Base-by-base conservation (phyloP, 83 land plant species). In the Isoetes engelmannii region DNA sequence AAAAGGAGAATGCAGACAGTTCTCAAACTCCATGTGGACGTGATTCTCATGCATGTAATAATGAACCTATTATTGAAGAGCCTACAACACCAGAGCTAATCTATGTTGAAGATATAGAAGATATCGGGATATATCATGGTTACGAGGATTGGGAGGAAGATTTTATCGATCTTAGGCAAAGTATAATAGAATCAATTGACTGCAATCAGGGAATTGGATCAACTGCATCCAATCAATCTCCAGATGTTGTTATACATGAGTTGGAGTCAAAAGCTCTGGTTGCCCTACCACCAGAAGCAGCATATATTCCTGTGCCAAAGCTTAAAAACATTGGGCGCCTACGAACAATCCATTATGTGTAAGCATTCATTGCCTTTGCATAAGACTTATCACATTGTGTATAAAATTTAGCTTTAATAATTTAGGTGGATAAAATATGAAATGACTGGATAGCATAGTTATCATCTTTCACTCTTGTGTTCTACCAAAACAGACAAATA, bases 321-420 rank as follows among this genome's bases (percentile, higher is more conserved):
- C 84, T 95, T 9, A 95, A 95, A 75, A 89, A 85, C 71, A 63
- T 91, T 62, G 84, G 78, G 69, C 84, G 89, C 44, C 87, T 95
- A 10, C 83, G 99, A 65, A 95, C 99, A 44, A 89, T 89, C 65
- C 99, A 95, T 73, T 92, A 83, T 69, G 99, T 94, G 99, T 94
- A 88, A 84, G 99, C 46, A 42, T 47, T 4, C 37, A 28, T 28
- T 28, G 37, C 37, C 37, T 28, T 28, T 28, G 37, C 37, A 28
- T 28, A 28, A 28, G 1, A 28, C 1, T 28, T 28, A 28, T 28
- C 37, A 28, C 37, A 28, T 28, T 28, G 0, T 28, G 37, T 28
- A 28, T 28, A 28, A 28, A 28, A 28, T 28, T 28, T 28, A 2
- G 37, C 37, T 28, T 50, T 28, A 28, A 28, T 28, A 28, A 28